Percentiles rank a stretch among this genome's conserved stretches.
Evolutionary conservation across 2,329 filamentous ascomycete genomes (phyloP).

Genomic region (Botrytis galanthina): DNA sequence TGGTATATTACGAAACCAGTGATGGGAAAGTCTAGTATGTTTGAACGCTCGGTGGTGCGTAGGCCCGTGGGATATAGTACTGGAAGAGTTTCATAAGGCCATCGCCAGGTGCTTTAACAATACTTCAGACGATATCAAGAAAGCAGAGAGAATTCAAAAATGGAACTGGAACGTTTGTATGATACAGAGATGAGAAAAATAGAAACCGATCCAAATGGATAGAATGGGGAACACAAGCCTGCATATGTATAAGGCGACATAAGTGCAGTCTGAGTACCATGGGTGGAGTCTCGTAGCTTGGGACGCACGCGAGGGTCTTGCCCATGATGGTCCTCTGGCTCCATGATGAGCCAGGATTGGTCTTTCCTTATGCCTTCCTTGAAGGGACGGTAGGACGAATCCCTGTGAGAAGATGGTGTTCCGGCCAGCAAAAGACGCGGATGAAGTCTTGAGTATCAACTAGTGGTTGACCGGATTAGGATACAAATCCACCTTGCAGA

Average conservation of each 20-base stretch:
- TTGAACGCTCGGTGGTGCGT: slow-evolving; percentile 26
- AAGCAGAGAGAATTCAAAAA: slow-evolving; percentile 13
- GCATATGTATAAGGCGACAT: slow-evolving; percentile 21
- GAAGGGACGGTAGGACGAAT: slow-evolving; percentile 2
- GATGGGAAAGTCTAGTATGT: neutral
- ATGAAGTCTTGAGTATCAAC: slow-evolving; percentile 10
- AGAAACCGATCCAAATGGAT: neutral
- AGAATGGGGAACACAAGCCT: neutral
- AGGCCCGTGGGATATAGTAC: slow-evolving; percentile 20
- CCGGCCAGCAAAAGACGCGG: slow-evolving; percentile 5
- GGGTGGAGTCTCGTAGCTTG: slow-evolving; percentile 4
- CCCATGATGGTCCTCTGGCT: neutral
- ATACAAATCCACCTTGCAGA: neutral
- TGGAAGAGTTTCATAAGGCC: slow-evolving; percentile 26
- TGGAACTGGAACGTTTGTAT: neutral
- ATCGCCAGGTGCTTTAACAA: slow-evolving; percentile 23
- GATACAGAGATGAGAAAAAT: neutral
- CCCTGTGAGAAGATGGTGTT: slow-evolving; percentile 4
- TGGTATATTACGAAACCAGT: slow-evolving; percentile 10
- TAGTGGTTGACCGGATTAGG: slow-evolving; percentile 8
- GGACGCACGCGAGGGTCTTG: neutral
- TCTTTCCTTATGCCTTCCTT: slow-evolving; percentile 11
- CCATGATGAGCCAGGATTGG: slow-evolving; percentile 14
- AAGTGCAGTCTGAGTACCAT: neutral
- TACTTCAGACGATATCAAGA: slow-evolving; percentile 20